Percentiles rank a stretch among this genome's conserved stretches.
These are phyloP conservation scores for Lentinula boryana DNA, from an alignment of 768 basidiomycete genomes.

Conservation along the genomic window DNA sequence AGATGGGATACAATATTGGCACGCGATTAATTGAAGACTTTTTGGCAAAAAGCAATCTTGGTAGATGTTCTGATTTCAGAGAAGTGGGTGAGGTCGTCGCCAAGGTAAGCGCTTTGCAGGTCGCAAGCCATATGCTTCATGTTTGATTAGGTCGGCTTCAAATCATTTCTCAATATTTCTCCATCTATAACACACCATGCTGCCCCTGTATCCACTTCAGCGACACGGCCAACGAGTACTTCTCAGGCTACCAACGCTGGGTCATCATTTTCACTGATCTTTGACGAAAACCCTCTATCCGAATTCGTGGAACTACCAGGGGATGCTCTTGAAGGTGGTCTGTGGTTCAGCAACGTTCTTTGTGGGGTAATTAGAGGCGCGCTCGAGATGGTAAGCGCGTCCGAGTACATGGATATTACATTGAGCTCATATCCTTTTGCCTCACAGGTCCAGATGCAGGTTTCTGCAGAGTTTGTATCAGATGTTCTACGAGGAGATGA, in stretches of 20 bases:
- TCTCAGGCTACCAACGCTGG: slow-evolving; percentile 37
- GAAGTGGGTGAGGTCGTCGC: slow-evolving; percentile 95
- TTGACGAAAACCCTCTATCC: slow-evolving; percentile 95
- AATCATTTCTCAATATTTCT: slow-evolving; percentile 91
- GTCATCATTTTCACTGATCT: slow-evolving; percentile 71
- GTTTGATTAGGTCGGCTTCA: slow-evolving; percentile 82
- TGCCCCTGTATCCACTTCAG: slow-evolving; percentile 42
- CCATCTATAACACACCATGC: slow-evolving; percentile 72
- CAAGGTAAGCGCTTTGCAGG: slow-evolving; percentile 53
- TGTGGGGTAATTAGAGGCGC: slow-evolving; percentile 92
- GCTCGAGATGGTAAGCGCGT: slow-evolving; percentile 82
- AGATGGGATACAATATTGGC: slow-evolving; percentile 99
- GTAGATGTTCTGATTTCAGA: slow-evolving; percentile 88
- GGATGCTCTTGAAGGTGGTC: slow-evolving; percentile 84
- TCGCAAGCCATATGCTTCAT: slow-evolving; percentile 1
- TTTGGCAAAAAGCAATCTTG: slow-evolving; percentile 73
- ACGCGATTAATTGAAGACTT: slow-evolving; percentile 96
- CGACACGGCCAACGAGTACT: slow-evolving; percentile 38
- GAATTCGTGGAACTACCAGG: slow-evolving; percentile 98
- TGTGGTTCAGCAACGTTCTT: slow-evolving; percentile 96
- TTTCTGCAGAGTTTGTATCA: slow-evolving; percentile 81
- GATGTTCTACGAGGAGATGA: slow-evolving; percentile 93
- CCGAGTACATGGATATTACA: neutral
- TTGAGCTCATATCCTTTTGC: slow-evolving; percentile 7
- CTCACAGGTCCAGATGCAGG: slow-evolving; percentile 89